These are phyloP conservation scores for Penicillium herquei DNA, from an alignment of 495 filamentous ascomycete genomes.

Conservation along the genomic window DNA sequence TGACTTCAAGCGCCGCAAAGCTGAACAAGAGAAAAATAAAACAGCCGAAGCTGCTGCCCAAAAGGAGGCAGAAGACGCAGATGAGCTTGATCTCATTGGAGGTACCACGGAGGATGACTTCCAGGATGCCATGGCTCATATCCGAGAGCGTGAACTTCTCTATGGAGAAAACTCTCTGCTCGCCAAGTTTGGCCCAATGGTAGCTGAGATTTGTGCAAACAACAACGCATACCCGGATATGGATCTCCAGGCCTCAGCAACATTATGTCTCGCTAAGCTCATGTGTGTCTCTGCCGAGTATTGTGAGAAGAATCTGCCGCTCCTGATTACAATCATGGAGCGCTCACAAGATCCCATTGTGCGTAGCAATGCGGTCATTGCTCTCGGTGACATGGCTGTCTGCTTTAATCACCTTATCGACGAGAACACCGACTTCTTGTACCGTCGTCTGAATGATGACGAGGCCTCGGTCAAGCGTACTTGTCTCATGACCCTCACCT, in stretches of 20 bases:
- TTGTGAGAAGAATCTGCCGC: slow-evolving; percentile 87
- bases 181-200: slow-evolving; percentile 84
- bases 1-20: slow-evolving; percentile 96
- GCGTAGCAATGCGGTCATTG: slow-evolving; percentile 93
- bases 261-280: slow-evolving; percentile 94
- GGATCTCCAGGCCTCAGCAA: slow-evolving; percentile 86
- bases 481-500: slow-evolving; percentile 97
- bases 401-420: slow-evolving; percentile 99
- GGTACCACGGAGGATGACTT: slow-evolving; percentile 99
- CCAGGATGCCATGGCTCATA: slow-evolving; percentile 90
- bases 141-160: slow-evolving; percentile 89
- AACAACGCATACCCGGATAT: slow-evolving; percentile 86
- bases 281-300: slow-evolving; percentile 97
- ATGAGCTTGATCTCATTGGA: slow-evolving; percentile 94
- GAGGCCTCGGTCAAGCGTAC: slow-evolving; percentile 92
- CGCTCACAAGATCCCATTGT: slow-evolving; percentile 85
- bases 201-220: slow-evolving; percentile 89
- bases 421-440: slow-evolving; percentile 98
- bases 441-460: slow-evolving; percentile 83
- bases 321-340: slow-evolving; percentile 97
- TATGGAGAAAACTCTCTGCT: slow-evolving; percentile 84
- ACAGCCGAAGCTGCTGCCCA: slow-evolving; percentile 47
- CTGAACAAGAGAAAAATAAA: slow-evolving; percentile 86
- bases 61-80: slow-evolving; percentile 52
- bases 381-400: slow-evolving; percentile 97